Evolutionary conservation across 2,329 filamentous ascomycete species (phyloP), one percentile per base, ranked within the genome.

Genomic region (Arthroderma uncinatum): DNA sequence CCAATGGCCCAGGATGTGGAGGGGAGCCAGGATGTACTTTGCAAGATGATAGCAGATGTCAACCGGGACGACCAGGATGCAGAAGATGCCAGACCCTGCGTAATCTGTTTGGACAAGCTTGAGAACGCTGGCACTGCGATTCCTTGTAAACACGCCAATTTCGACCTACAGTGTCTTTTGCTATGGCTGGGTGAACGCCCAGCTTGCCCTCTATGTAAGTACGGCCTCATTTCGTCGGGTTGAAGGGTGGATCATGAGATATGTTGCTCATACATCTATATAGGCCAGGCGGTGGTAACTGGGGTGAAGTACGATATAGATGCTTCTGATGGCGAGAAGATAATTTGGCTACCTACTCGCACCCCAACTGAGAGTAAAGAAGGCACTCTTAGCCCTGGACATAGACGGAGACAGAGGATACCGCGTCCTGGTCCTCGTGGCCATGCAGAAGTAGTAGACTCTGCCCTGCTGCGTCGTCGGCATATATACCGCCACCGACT

Each of bases 21-120:
- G 62, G 58, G 74, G 55, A 71, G 67, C 61, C 72, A 74, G 58
- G 65, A 73, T 63, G 70, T 77, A 25, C 67, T 77, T 47, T 71
- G 74, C 53, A 71, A 68, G 34, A 77, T 75, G 0, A 68, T 78
- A 4, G 60, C 67, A n/a, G 74, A 78, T 65, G 73, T 76, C 60
- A 65, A 64, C n/a, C 25, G n/a, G 25, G 28, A 16, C 47, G 59
- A 65, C 34, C 68, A 69, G 53, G 62, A 70, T 44, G 62, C 68
- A 39, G 59, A 57, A 39, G 66, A 68, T 59, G 66, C 68, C 61
- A 33, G n/a, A 9, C 82, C 79, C 66, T 96, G 91, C 70, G 89
- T 94, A 61, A 93, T 97, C 70, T 97, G 91, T 70, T 82, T 96
- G 60, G 87, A 92, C 57, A 67, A 74, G 55, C 78, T 95, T 65